Base-by-base conservation (phyloP, 2,329 filamentous ascomycete species). In the Hymenoscyphus repandus region DNA sequence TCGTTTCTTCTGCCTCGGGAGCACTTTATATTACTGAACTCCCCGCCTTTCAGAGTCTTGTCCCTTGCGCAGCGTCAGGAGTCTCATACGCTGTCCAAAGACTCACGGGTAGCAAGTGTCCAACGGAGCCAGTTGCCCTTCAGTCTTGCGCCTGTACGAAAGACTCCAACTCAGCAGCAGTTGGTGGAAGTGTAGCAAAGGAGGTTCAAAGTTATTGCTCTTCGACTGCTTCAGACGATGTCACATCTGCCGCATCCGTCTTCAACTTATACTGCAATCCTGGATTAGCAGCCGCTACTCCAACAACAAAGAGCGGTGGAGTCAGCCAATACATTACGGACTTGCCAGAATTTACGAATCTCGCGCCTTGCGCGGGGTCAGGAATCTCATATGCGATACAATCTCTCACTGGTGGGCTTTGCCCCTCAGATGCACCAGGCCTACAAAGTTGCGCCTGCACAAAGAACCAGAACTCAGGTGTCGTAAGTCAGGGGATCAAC, bases 361-460 rank as follows among this genome's bases (percentile, higher is more conserved):
- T 77, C 44, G 72, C 73, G 10, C 69, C 69, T 2, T 77, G 74
- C 51, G 74, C 72, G 2, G 57, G 64, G 57, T 59, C 60, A 56
- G 69, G 66, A 22, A 22, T 78, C 50, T 62, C 61, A 45, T 62
- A 70, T 56, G 62, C 69, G n/a, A 57, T 80, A 30, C 43, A 48
- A n/a, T 31, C 13, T 18, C 45, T 57, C 34, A 68, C 65, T 30
- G 56, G 60, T 31, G 58, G 60, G 18, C 48, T 63, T 6, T 76
- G 74, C 43, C 72, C 72, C 11, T 52, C 64, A 18, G 67, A 69
- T 2, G 68, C 70, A 9, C 68, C 66, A 27, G 61, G 71, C 30
- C 68, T 76, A 18, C 76, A 76, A 2, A 72, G 74, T 1, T 81
- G 78, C 51, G 74, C 73, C 20, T 81, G 78, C 62, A 64, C 61